These are phyloP conservation scores for Lepidopterella palustris DNA, from an alignment of 495 filamentous ascomycete genomes.

Conservation along the genomic window DNA sequence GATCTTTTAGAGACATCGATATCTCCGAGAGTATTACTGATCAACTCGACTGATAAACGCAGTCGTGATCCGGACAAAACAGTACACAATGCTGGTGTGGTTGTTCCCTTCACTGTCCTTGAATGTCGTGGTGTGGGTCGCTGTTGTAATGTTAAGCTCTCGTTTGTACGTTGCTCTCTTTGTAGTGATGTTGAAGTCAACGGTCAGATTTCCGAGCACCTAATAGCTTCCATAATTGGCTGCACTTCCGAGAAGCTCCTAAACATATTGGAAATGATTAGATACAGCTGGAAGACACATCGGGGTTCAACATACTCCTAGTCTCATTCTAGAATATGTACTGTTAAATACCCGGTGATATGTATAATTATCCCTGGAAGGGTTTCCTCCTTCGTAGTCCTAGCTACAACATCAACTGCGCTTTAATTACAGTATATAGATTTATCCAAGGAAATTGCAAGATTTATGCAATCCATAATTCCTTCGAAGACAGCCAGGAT, in stretches of 20 bases:
- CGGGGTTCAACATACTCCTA: conserved; percentile 37
- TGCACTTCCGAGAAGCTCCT: conserved; percentile 36
- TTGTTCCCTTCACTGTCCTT: conserved; percentile 23
- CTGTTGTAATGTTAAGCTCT: conserved; percentile 40
- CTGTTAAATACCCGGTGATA: conserved; percentile 38
- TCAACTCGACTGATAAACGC: conserved; percentile 41
- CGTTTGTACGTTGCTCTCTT: conserved; percentile 37
- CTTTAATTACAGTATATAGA: conserved; percentile 5
- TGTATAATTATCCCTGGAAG: conserved; percentile 31
- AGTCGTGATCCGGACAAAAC: conserved; percentile 46
- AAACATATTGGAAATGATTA: neutral
- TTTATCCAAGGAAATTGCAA: too few relatives aligned
- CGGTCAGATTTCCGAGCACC: conserved; percentile 43
- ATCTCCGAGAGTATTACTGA: conserved; percentile 35
- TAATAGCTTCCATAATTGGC: conserved; percentile 42
- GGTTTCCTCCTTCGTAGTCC: conserved; percentile 45
- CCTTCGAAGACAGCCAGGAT: too few relatives aligned
- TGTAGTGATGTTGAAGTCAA: conserved; percentile 32
- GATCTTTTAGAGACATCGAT: conserved; percentile 34
- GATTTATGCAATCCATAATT: too few relatives aligned
- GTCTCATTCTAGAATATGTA: conserved; percentile 44
- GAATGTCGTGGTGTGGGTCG: conserved; percentile 37
- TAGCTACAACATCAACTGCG: neutral
- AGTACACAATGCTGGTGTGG: conserved; percentile 35
- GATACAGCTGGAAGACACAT: neutral